Evolutionary conservation across 345 rosid genomes (phyloP), one percentile per base, ranked within the genome.

Genomic region (Cochlearia excelsa): DNA sequence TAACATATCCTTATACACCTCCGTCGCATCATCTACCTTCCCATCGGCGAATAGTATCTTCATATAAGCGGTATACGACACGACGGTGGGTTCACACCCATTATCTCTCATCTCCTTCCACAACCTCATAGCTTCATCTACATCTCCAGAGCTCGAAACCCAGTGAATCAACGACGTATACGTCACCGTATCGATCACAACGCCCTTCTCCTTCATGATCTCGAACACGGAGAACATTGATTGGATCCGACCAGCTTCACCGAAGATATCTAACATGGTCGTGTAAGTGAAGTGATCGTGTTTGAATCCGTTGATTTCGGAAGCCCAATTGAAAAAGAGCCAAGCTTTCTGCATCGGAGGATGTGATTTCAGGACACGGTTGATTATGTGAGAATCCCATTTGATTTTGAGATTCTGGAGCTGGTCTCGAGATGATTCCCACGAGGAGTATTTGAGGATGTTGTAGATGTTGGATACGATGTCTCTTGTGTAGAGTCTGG

Each of bases 301-400:
- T 71, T 85, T 90, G 48, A 90, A 87, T 26, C 80, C 80, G 51
- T 61, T 77, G 43, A 79, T 27, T 29, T 39, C 49, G 5, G 84
- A 54, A 26, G 77, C 95, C 95, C 94, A 87, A 69, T 82, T 77
- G 81, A 87, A 87, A 65, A 90, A 87, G 29, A 87, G 80, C 95
- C 98, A 87, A 0, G 96, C 84, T 42, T 91, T 91, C 69, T 91
- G 82, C 96, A 88, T 84, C 1, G 98, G 98, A 3, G 98, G 98
- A 43, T 88, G 95, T 50, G 95, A 44, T 78, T 91, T 91, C 46
- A 91, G 75, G 7, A 86, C 79, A 48, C 79, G 86, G 65, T 82
- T 86, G 72, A 91, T 86, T 0, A 83, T 79, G 68, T 75, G 84
- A 48, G 96, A 88, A 63, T 91, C 95, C 94, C 97, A 90, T 69